phyloP scores from a whole-genome alignment of 129 eudicot species.

The Erigeron canadensis region DNA sequence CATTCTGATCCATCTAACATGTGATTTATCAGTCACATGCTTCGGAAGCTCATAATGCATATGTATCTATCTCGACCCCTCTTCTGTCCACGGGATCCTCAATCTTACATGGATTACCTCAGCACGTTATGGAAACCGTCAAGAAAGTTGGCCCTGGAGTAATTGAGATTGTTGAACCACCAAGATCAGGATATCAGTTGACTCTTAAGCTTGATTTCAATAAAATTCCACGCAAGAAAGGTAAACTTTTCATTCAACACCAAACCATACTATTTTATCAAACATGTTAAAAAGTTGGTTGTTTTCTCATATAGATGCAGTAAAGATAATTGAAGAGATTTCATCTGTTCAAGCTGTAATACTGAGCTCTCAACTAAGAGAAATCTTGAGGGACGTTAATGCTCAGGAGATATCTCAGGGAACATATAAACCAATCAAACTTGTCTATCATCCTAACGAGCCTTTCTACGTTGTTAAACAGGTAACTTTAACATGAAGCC shows the following conservation, averaged over 20 bases:
- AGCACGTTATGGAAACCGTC: slow-evolving; percentile 41
- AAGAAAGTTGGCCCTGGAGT: slow-evolving; percentile 51
- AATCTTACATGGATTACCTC: slow-evolving; percentile 42
- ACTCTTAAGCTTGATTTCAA: slow-evolving; percentile 62
- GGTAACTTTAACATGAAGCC: slow-evolving; percentile 38
- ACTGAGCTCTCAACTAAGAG: slow-evolving; percentile 81
- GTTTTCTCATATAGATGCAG: slow-evolving; percentile 47
- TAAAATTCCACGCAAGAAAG: slow-evolving; percentile 61
- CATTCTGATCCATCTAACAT: slow-evolving; percentile 18
- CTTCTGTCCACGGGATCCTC: slow-evolving; percentile 57
- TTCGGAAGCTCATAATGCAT: slow-evolving; percentile 55
- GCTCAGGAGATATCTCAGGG: slow-evolving; percentile 51
- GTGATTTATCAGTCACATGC: slow-evolving; percentile 54
- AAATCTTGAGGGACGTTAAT: slow-evolving; percentile 53
- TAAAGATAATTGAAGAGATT: slow-evolving; percentile 63
- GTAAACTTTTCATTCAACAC: slow-evolving; percentile 29
- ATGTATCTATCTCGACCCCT: slow-evolving; percentile 83
- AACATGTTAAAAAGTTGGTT: background rate
- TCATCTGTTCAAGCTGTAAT: slow-evolving; percentile 75
- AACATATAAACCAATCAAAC: slow-evolving; percentile 69
- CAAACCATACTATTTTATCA: background rate
- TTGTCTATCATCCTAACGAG: slow-evolving; percentile 82
- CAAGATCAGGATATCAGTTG: slow-evolving; percentile 74
- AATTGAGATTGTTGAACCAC: slow-evolving; percentile 61
- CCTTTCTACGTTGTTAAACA: slow-evolving; percentile 84